Conservation (phyloP, 495 filamentous ascomycete species). For the Acidiella bohemica region DNA sequence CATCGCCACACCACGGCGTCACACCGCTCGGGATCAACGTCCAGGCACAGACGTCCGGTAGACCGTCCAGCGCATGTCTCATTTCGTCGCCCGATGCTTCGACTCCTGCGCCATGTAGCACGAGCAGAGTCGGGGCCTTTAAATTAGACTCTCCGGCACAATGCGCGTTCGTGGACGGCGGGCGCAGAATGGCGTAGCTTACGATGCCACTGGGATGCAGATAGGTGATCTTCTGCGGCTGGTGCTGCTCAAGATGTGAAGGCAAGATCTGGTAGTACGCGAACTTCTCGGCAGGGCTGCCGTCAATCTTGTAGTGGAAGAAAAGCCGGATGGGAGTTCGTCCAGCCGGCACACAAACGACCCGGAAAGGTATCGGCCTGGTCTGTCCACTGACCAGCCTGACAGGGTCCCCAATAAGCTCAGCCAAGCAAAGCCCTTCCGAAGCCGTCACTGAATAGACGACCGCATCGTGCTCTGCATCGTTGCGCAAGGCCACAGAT, state of each 20-base stretch:
- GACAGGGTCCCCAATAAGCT: constrained; percentile 18
- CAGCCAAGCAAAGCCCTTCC: constrained; percentile 2
- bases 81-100: constrained; percentile 38
- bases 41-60: constrained; percentile 43
- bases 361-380: constrained; percentile 26
- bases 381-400: constrained; percentile 32
- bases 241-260: constrained; percentile 22
- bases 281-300: not conserved
- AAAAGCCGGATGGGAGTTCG: not conserved
- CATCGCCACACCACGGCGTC: constrained; percentile 49
- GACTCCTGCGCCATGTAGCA: constrained; percentile 45
- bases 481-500: constrained; percentile 38
- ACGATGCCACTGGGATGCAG: constrained; percentile 42
- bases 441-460: constrained; percentile 24
- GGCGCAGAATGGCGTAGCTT: constrained; percentile 48
- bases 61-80: constrained; percentile 35
- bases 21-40: constrained; percentile 45
- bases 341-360: constrained; percentile 15
- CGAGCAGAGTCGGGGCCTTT: constrained; percentile 34
- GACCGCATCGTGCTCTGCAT: constrained; percentile 21
- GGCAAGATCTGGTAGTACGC: not conserved
- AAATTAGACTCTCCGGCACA: constrained; percentile 12
- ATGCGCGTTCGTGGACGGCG: constrained; percentile 36
- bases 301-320: constrained; percentile 3
- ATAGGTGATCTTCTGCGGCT: constrained; percentile 44